Conservation (phyloP, 805 yeast genomes). For the Diddensiella santjacobensis region DNA sequence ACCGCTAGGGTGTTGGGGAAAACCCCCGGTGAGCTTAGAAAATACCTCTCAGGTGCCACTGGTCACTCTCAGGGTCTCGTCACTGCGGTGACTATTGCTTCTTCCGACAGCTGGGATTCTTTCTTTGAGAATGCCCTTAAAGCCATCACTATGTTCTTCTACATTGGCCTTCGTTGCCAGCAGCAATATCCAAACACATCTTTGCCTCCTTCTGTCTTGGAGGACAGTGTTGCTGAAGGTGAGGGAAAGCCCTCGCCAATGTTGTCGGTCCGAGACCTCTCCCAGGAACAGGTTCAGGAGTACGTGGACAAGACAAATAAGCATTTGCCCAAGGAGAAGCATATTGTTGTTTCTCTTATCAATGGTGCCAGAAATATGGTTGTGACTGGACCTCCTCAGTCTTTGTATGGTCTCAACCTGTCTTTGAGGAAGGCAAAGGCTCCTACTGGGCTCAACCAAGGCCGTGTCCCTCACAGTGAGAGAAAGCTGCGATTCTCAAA, state of each 20-base stretch:
- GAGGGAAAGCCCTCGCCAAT: slow-evolving; percentile 98
- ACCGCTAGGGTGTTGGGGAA: slow-evolving; percentile 80
- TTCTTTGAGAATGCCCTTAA: slow-evolving; percentile 68
- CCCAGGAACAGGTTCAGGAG: slow-evolving; percentile 70
- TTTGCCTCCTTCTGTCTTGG: slow-evolving; percentile 86
- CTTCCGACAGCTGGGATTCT: slow-evolving; percentile 78
- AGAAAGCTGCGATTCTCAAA: slow-evolving; percentile 91
- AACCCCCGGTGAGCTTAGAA: slow-evolving; percentile 84
- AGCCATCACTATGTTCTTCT: slow-evolving; percentile 82
- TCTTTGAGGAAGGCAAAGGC: slow-evolving; percentile 93
- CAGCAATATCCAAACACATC: slow-evolving; percentile 90
- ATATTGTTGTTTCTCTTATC: slow-evolving; percentile 82
- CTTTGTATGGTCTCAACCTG: slow-evolving; percentile 90
- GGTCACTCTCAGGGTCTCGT: slow-evolving; percentile 58
- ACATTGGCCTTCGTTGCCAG: slow-evolving; percentile 89
- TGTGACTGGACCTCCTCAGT: slow-evolving; percentile 97
- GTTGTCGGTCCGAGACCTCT: slow-evolving; percentile 89
- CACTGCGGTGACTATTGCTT: slow-evolving; percentile 86
- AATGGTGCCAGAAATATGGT: slow-evolving; percentile 96
- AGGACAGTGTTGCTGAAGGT: slow-evolving; percentile 87
- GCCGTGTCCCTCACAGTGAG: slow-evolving; percentile 89
- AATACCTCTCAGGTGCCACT: slow-evolving; percentile 46
- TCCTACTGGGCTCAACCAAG: slow-evolving; percentile 89
- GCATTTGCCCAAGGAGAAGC: slow-evolving; percentile 89
- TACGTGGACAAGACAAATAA: slow-evolving; percentile 84